Evolutionary conservation across 176 grass and related monocot species (phyloP), one percentile per base, ranked within the genome.

Genomic region (Avena insularis): DNA sequence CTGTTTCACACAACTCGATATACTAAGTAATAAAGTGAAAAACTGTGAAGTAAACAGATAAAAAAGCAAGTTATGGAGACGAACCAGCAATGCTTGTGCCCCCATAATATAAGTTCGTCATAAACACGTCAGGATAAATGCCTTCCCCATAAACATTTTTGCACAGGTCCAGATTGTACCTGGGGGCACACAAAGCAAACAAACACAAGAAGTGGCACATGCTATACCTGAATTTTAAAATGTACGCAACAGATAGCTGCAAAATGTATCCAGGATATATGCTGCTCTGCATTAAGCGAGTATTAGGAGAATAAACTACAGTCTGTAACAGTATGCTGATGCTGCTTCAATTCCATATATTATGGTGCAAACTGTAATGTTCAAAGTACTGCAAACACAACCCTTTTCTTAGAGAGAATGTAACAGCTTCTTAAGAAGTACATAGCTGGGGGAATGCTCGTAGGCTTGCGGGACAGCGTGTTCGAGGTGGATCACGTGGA

Each of bases 91-190:
- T 95, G 88, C 54, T 86, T 74, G 91, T 94, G 77, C 96, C 92
- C 29, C 96, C 96, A 50, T 95, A 98, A 84, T 95, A 98, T 61
- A 98, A 89, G 85, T 98, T 98, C 7, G 96, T 98, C 88, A 95
- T 92, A 83, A 86, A 94, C 68, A 98, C 93, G 59, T 92, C 88
- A 53, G 96, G 93, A 84, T 98, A 98, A 71, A 98, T 79, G 2
- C 93, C 96, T 89, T 95, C 93, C 57, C 96, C 93, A 77, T 91
- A 98, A 81, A 98, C 80, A 75, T 98, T 90, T 94, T 71, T 93
- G 75, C 96, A 98, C 20, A 98, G 96, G 65, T 98, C 93, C 90
- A 98, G 86, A 92, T 98, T 89, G 69, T 98, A 98, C 88, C 96
- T 98, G 66, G 55, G 55, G 36, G 19, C 64, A 70, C 12, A 69